Percentiles rank a stretch among this genome's conserved stretches.
Conservation (phyloP, 768 basidiomycete genomes). For the Phanerochaete carnosa region DNA sequence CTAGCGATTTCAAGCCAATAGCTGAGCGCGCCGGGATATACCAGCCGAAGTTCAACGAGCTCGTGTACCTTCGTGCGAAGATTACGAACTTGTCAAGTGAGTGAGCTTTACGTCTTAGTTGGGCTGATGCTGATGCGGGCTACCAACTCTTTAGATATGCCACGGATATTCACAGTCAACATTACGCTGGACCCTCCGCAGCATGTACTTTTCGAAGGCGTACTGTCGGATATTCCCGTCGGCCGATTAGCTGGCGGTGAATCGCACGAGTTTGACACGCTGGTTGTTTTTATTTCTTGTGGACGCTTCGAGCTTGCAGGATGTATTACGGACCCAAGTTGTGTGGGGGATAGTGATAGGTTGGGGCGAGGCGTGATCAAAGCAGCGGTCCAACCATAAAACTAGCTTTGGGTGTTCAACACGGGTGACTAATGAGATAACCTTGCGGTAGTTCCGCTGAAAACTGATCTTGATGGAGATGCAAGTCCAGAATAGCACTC, state of each 20-base stretch:
- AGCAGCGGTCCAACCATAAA: slow-evolving; percentile 4
- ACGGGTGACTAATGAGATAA: too few relatives aligned
- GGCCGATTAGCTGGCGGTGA: slow-evolving; percentile 60
- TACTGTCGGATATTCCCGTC: slow-evolving; percentile 55
- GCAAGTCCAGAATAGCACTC: too few relatives aligned
- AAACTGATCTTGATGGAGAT: too few relatives aligned
- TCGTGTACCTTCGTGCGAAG: slow-evolving; percentile 54
- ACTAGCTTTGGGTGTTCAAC: too few relatives aligned
- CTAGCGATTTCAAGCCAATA: slow-evolving; percentile 18
- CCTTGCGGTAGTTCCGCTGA: too few relatives aligned
- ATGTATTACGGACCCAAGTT: slow-evolving; percentile 27
- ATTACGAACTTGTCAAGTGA: slow-evolving; percentile 68
- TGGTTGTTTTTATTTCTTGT: slow-evolving; percentile 69
- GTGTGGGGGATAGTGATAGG: slow-evolving; percentile 18
- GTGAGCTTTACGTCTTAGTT: slow-evolving; percentile 23
- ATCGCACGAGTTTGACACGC: slow-evolving; percentile 46
- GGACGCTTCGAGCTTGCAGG: slow-evolving; percentile 55
- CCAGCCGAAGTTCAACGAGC: slow-evolving; percentile 53
- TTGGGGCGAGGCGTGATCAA: slow-evolving; percentile 38
- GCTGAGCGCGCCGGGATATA: slow-evolving; percentile 39
- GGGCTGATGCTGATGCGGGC: background rate
- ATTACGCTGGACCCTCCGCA: slow-evolving; percentile 55
- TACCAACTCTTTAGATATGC: slow-evolving; percentile 5
- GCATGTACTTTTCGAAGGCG: slow-evolving; percentile 69
- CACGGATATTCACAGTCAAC: slow-evolving; percentile 42